These are phyloP conservation scores for Paraconiothyrium brasiliense DNA, from an alignment of 2,329 filamentous ascomycete genomes.

Conservation along the genomic window DNA sequence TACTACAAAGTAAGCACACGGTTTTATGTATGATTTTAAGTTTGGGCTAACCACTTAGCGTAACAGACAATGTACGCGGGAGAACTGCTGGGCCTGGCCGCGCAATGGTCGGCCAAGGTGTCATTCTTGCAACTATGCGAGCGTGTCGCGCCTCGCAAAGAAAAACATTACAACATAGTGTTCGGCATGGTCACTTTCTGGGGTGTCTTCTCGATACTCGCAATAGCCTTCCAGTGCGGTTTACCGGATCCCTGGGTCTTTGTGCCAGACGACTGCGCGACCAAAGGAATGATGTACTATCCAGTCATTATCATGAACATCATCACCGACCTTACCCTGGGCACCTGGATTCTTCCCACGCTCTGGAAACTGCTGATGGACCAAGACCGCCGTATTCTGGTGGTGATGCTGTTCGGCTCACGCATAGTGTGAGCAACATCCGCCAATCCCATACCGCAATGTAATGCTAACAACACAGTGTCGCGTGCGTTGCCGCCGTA, in stretches of 20 bases:
- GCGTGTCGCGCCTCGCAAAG: constrained; percentile 21
- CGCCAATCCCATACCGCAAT: not conserved
- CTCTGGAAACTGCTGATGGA: constrained; percentile 20
- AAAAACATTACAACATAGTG: constrained; percentile 19
- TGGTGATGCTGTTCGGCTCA: constrained; percentile 21
- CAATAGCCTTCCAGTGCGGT: constrained; percentile 30
- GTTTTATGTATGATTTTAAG: not conserved
- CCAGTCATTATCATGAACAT: constrained; percentile 33
- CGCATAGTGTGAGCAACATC: constrained; percentile 12
- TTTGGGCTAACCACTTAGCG: constrained; percentile 7
- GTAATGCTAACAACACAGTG: constrained; percentile 11
- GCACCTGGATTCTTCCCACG: constrained; percentile 33
- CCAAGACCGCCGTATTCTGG: constrained; percentile 12
- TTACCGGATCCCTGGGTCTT: constrained; percentile 27
- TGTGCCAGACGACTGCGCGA: constrained; percentile 21
- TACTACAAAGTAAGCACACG: constrained; percentile 22
- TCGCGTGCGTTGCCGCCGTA: constrained; percentile 15
- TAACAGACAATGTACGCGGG: constrained; percentile 21
- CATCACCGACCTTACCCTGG: constrained; percentile 32
- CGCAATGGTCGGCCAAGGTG: constrained; percentile 24
- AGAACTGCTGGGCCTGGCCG: constrained; percentile 19
- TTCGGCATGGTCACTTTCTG: constrained; percentile 22
- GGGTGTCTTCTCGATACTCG: constrained; percentile 23
- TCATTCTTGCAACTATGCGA: constrained; percentile 23
- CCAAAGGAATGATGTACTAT: constrained; percentile 28